These are phyloP conservation scores for Adansonia grandidieri DNA, from an alignment of 441 rosid species.

Conservation along the genomic window DNA sequence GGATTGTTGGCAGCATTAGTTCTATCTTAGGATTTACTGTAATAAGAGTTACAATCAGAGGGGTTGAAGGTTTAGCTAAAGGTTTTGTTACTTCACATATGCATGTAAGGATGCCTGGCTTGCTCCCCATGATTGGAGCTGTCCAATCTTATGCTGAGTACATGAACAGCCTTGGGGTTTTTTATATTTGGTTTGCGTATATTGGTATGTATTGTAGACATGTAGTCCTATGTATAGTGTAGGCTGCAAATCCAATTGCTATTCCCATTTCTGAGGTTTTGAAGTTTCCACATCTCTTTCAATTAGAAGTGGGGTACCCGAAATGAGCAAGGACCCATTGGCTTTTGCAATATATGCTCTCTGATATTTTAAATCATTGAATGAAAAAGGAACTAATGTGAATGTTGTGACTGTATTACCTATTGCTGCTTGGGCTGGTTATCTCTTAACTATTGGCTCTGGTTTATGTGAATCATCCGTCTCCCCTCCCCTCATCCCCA, in stretches of 20 bases:
- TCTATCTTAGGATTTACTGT: background rate
- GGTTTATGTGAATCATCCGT: background rate
- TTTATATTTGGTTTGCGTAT: background rate
- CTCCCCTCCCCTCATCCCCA: background rate
- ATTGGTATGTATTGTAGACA: background rate
- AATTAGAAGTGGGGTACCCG: background rate
- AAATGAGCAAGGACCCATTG: background rate
- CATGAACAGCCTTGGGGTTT: background rate
- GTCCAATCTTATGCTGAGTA: background rate
- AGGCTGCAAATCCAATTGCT: slow-evolving; percentile 9
- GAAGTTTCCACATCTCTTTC: background rate
- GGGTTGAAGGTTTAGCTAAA: background rate
- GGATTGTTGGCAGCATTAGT: background rate
- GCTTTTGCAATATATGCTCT: background rate
- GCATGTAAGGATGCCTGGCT: background rate
- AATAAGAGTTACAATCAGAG: background rate
- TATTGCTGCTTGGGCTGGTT: background rate
- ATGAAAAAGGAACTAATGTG: background rate
- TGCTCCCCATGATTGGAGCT: background rate
- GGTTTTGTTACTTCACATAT: background rate
- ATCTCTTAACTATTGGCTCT: background rate
- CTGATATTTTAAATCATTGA: background rate
- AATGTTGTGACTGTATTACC: background rate
- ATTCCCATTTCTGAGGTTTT: background rate
- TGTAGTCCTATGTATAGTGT: background rate